Base-by-base conservation (phyloP, 108 stramenopile genomes). In the Schizochytrium sp. region DNA sequence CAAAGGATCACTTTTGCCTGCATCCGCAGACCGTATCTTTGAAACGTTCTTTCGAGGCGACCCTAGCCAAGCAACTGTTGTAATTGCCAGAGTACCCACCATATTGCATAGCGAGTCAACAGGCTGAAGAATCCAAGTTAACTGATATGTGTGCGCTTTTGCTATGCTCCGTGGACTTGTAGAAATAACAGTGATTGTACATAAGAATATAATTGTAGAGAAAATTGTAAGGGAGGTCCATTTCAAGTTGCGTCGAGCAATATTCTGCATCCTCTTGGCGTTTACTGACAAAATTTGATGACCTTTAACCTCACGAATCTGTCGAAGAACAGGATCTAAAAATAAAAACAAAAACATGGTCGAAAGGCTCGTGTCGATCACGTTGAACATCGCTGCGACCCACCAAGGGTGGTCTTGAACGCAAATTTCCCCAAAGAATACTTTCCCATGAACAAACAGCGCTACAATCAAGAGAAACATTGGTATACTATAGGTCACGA, bases 381-480 rank as follows among this genome's bases (percentile, higher is more conserved):
- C 64, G 42, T 38, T 69, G 64, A 69, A 69, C 64, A 69, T 69
- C 12, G 5, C 0, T 69, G 64, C 64, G 5, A 69, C 42, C 64
- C 64, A 69, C 64, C 64, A 69, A 8, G 64, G 64, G 15, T 69
- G 64, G 44, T 69, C 64, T 3, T 69, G 64, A 69, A 69, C 40
- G 28, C 64, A 69, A 7, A 28, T 7, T 7, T 69, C 19, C 19
- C 64, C 64, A 69, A 69, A 69, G 15, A 69, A 10, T 38, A 69
- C 44, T 12, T 38, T 12, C 0, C 64, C 64, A 69, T 69, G 40
- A 38, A 69, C 64, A 8, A 38, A 8, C 12, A 69, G 28, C 12
- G 44, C 12, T 5, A 69, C 42, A 7, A 69, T 38, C 12, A 69
- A 44, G 42, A 69, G 44, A 15, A 69, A 44, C 0, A 38, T 44